phyloP scores from a whole-genome alignment of 2,329 filamentous ascomycete species.

The Exserohilum rostratum region DNA sequence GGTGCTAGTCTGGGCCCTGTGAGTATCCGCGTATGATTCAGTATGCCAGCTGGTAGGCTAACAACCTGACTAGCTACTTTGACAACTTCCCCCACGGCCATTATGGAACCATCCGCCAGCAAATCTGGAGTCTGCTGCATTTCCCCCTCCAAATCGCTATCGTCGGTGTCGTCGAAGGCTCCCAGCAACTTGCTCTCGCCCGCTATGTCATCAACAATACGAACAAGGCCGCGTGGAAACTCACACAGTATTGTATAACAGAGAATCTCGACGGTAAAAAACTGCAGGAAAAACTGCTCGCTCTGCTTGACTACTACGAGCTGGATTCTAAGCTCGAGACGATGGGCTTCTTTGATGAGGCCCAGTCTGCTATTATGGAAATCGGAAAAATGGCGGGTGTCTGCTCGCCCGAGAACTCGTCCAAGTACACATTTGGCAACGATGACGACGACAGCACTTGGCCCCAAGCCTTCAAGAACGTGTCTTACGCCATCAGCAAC shows the following conservation, averaged over 20 bases:
- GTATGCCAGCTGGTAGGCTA: neutral
- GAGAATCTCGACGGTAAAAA: conserved; percentile 40
- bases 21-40: neutral
- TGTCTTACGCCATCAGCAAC: conserved; percentile 33
- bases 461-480: conserved; percentile 27
- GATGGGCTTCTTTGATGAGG: conserved; percentile 15
- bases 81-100: conserved; percentile 59
- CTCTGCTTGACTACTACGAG: conserved; percentile 35
- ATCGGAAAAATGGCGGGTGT: conserved; percentile 44
- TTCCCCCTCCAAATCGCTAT: conserved; percentile 69
- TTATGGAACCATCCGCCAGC: conserved; percentile 63
- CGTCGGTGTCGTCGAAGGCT: conserved; percentile 67
- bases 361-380: conserved; percentile 19
- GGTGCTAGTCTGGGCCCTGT: conserved; percentile 65
- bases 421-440: conserved; percentile 13
- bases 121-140: conserved; percentile 64
- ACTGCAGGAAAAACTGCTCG: conserved; percentile 35
- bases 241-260: conserved; percentile 46
- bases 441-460: conserved; percentile 12
- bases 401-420: conserved; percentile 32
- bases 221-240: conserved; percentile 48
- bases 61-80: conserved; percentile 52
- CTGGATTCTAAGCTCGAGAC: conserved; percentile 43
- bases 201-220: conserved; percentile 55
- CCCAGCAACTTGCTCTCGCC: conserved; percentile 62